Percentiles rank a stretch among this genome's conserved stretches.
Evolutionary conservation across 257 asterid genomes (phyloP).

Genomic region (Solanum verrucosum): DNA sequence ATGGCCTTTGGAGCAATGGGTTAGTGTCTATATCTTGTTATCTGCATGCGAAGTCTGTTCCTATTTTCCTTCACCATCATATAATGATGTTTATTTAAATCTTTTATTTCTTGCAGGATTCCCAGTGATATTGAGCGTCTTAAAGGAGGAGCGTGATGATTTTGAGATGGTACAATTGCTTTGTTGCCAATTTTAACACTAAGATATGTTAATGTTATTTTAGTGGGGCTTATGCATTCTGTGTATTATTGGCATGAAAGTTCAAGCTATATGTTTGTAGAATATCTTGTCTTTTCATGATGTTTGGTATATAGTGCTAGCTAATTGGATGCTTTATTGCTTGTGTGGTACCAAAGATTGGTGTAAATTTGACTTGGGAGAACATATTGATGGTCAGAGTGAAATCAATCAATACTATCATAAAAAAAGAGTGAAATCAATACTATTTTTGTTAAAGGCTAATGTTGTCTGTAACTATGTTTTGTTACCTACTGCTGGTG

Average conservation of each 20-base stretch:
- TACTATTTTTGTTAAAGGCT: background rate
- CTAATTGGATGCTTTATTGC: background rate
- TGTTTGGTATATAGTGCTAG: background rate
- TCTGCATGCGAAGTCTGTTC: background rate
- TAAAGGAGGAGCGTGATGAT: constrained; percentile 94
- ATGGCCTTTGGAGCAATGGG: constrained; percentile 98
- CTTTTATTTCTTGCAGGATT: constrained; percentile 51
- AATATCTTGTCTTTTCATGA: background rate
- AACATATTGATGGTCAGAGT: background rate
- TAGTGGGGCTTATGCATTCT: background rate
- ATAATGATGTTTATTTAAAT: constrained; percentile 1
- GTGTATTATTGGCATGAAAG: background rate
- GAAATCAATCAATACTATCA: background rate
- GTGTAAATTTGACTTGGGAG: background rate
- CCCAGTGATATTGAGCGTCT: constrained; percentile 70
- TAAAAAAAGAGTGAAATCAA: background rate
- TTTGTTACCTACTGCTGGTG: background rate
- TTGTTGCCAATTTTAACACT: background rate
- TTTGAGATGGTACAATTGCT: constrained; percentile 56
- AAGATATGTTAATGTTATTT: background rate
- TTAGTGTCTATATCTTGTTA: constrained; percentile 29
- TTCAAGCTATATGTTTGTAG: background rate
- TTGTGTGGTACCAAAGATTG: background rate
- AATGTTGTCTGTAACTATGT: background rate
- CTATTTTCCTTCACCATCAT: constrained; percentile 2